Evolutionary conservation across 805 yeast genomes (phyloP).

Genomic region (Saccharomyces jurei): DNA sequence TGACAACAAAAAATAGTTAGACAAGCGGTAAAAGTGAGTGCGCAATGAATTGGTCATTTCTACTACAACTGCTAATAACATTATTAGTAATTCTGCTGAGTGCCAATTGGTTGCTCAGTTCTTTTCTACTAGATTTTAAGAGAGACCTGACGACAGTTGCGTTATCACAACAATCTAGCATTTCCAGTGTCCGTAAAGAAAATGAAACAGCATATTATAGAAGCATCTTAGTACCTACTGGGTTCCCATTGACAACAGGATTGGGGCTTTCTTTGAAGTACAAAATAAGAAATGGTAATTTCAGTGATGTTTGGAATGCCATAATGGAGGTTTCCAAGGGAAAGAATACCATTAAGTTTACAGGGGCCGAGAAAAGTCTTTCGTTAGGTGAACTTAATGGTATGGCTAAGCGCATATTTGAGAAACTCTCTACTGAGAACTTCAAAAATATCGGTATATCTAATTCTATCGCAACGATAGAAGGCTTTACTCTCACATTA

Average conservation of each 20-base stretch:
- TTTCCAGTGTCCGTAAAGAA: conserved; percentile 53
- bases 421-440: conserved; percentile 6
- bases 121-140: conserved; percentile 22
- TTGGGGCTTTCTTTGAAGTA: conserved; percentile 57
- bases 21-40: neutral
- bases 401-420: conserved; percentile 13
- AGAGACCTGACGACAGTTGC: conserved; percentile 54
- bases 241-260: conserved; percentile 61
- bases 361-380: conserved; percentile 15
- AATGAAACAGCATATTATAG: conserved; percentile 72
- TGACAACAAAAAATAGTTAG: neutral
- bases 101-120: conserved; percentile 12
- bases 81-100: conserved; percentile 6
- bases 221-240: conserved; percentile 66
- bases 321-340: conserved; percentile 29
- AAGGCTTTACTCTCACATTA: conserved; percentile 34
- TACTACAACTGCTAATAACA: conserved; percentile 9
- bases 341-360: conserved; percentile 15
- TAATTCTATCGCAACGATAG: conserved; percentile 23
- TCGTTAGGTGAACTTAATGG: conserved; percentile 18
- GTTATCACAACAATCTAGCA: conserved; percentile 54
- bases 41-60: conserved; percentile 7
- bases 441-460: conserved; percentile 24
- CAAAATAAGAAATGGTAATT: conserved; percentile 63
- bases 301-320: conserved; percentile 66